Base-by-base conservation (phyloP, 164 flowering plant species). In the Nelumbo lutea region DNA sequence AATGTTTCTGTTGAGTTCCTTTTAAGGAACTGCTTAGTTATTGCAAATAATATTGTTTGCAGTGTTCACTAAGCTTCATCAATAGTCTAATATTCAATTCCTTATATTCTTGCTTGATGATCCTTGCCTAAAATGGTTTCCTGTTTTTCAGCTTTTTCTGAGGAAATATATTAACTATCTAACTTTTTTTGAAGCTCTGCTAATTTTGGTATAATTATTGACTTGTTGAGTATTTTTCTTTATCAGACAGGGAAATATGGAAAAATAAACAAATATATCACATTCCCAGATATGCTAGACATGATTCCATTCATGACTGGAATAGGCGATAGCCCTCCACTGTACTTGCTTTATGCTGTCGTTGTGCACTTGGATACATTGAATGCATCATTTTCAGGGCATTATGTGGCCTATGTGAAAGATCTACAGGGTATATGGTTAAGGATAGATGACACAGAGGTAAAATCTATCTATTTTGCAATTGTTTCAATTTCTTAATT, bases 311-410 rank as follows among this genome's bases (percentile, higher is more conserved):
- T 73, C 73, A 93, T 90, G 98, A 89, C 88, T 15, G 89, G 87
- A 64, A 82, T 80, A 11, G 84, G 82, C 46, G 98, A 92, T 68
- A 71, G 77, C 43, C 90, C 96, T 69, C 91, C 96, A 2, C 86
- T 86, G 52, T 93, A 90, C 80, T 75, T 81, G 87, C 93, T 93
- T 50, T 93, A 90, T 83, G 96, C 80, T 46, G 96, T 88, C 51
- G 89, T 89, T 62, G 96, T 90, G 69, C 98, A 93, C 78, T 75
- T 88, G 83, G 98, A 93, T 76, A 85, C 85, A 5, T 72, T 74
- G 65, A 93, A 89, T 76, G 96, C 93, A 9, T 89, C 98, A 40
- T 93, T 90, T 75, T 89, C 93, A 70, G 98, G 98, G 40, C 98
- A 93, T 77, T 93, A 93, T 74, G 83, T 90, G n/a, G 79, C 90